These are phyloP conservation scores for Lophium mytilinum DNA, from an alignment of 495 filamentous ascomycete genomes.

Conservation along the genomic window DNA sequence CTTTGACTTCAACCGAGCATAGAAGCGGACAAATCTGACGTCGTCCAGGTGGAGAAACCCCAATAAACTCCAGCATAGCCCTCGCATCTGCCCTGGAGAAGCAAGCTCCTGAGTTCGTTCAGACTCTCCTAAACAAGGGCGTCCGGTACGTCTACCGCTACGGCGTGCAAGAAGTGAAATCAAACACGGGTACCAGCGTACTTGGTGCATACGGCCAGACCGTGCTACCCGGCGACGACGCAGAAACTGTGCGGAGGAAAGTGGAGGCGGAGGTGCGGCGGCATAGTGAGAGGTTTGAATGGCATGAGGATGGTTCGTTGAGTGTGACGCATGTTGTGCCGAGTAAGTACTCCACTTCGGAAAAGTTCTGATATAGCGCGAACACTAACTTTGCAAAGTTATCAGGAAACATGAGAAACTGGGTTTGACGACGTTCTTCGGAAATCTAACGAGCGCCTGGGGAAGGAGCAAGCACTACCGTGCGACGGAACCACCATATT, in stretches of 20 bases:
- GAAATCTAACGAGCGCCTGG: slow-evolving; percentile 26
- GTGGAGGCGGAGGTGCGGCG: slow-evolving; percentile 16
- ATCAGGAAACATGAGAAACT: slow-evolving; percentile 23
- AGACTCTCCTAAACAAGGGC: slow-evolving; percentile 19
- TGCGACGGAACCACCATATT: slow-evolving; percentile 23
- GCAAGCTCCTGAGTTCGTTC: slow-evolving; percentile 17
- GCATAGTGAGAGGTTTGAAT: slow-evolving; percentile 21
- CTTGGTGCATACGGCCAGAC: slow-evolving; percentile 17
- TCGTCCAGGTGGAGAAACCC: slow-evolving; percentile 11
- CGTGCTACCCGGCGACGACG: slow-evolving; percentile 12
- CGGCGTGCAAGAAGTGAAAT: slow-evolving; percentile 19
- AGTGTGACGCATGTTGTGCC: slow-evolving; percentile 28
- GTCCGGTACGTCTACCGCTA: slow-evolving; percentile 28
- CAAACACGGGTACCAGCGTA: slow-evolving; percentile 21
- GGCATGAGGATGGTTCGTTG: slow-evolving; percentile 25
- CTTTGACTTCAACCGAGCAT: too few relatives aligned
- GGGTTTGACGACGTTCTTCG: slow-evolving; percentile 25
- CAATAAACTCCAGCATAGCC: slow-evolving; percentile 18
- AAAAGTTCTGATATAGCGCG: not conserved
- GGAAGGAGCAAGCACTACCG: slow-evolving; percentile 21
- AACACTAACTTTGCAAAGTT: slow-evolving; percentile 1
- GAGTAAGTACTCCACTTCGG: slow-evolving; percentile 6
- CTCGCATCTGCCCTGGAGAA: slow-evolving; percentile 15
- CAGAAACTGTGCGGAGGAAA: slow-evolving; percentile 10
- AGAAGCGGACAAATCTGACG: not conserved